phyloP scores from a whole-genome alignment of 495 filamentous ascomycete species.

The Collariella sp. region DNA sequence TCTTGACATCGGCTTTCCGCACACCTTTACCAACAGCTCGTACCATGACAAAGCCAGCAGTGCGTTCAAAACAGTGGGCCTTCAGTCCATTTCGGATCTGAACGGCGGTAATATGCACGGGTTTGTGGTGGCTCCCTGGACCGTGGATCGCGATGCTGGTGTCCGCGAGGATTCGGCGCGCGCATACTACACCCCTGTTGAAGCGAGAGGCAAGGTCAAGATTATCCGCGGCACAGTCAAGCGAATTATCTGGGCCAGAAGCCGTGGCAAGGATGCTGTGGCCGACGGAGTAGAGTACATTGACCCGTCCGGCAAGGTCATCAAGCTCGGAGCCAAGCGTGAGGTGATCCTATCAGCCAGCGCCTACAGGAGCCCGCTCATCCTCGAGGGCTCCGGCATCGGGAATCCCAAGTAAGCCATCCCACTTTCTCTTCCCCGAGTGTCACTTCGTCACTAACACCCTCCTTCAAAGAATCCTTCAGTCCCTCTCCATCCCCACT shows the following conservation, averaged over 20 bases:
- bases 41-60: not conserved
- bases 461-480: no score
- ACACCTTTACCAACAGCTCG: not conserved
- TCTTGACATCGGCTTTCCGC: not conserved
- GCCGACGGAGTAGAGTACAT: slow-evolving; percentile 40
- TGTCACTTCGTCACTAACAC: no score
- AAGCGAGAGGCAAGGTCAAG: not conserved
- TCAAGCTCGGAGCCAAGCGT: slow-evolving; percentile 28
- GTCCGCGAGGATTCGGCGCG: not conserved
- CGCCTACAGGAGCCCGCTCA: slow-evolving; percentile 42
- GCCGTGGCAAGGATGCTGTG: not conserved
- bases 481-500: slow-evolving; percentile 34
- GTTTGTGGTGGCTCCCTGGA: not conserved
- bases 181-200: not conserved
- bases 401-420: slow-evolving; percentile 26
- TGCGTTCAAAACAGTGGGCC: not conserved
- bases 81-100: no score
- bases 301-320: no score
- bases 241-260: slow-evolving; percentile 31
- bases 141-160: not conserved
- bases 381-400: slow-evolving; percentile 41
- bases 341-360: slow-evolving; percentile 50
- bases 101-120: not conserved
- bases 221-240: slow-evolving; percentile 26
- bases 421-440: no score